These are phyloP conservation scores for Cyberlindnera maritima DNA, from an alignment of 805 yeast species.

Conservation along the genomic window DNA sequence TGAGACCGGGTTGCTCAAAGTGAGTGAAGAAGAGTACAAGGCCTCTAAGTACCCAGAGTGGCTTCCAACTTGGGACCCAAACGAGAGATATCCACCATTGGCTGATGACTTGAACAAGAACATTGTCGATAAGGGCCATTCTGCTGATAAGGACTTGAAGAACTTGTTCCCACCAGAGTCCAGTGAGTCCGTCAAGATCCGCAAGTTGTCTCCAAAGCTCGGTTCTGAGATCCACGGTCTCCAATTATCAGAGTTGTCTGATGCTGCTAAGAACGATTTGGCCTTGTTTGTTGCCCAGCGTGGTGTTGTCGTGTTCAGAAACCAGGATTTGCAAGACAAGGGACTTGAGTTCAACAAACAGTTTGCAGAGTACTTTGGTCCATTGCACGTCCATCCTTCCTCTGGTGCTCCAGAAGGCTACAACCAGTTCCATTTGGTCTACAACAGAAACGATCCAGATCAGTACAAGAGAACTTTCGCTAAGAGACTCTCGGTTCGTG, in stretches of 20 bases:
- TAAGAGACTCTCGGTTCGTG: constrained; percentile 23
- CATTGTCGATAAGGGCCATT: constrained; percentile 52
- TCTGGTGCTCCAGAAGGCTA: constrained; percentile 64
- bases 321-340: constrained; percentile 60
- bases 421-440: constrained; percentile 63
- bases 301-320: constrained; percentile 65
- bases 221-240: constrained; percentile 64
- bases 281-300: constrained; percentile 67
- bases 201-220: constrained; percentile 62
- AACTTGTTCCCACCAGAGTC: constrained; percentile 43
- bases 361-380: constrained; percentile 65
- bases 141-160: constrained; percentile 54
- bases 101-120: constrained; percentile 46
- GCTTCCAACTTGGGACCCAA: constrained; percentile 67
- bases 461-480: constrained; percentile 31
- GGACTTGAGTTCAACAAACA: constrained; percentile 48
- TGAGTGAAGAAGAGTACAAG: constrained; percentile 40
- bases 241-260: constrained; percentile 53
- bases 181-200: constrained; percentile 6
- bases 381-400: constrained; percentile 70
- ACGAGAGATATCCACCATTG: constrained; percentile 49
- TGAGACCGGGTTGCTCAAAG: constrained; percentile 43
- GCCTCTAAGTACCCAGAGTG: constrained; percentile 46
- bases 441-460: constrained; percentile 41
- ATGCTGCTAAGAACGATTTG: constrained; percentile 61